Evolutionary conservation across 805 yeast genomes (phyloP), one percentile per base, ranked within the genome.

Genomic region (Citeromyces nyonsensis): DNA sequence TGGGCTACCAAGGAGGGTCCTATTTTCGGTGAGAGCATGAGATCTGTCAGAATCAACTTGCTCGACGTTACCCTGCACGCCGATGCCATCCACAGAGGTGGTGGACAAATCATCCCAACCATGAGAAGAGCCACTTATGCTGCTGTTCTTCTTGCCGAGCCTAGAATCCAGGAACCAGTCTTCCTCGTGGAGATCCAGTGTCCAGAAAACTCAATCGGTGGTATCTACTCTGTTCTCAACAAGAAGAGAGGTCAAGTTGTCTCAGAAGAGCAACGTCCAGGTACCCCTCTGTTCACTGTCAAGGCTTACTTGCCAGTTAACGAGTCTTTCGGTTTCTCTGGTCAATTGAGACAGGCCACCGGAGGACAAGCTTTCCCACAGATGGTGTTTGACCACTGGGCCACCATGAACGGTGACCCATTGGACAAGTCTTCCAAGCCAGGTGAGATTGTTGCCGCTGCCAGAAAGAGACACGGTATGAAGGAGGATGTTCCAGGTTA

Each of bases 331-430:
- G 98, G 98, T 81, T 88, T 88, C 95, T 80, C 95, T 55, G 91
- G 93, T 73, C 95, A 86, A 59, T 80, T 88, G 61, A 84, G 98
- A 77, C 96, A 88, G 73, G 95, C 97, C 60, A 88, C 98, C 59
- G 96, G 95, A 82, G 98, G 98, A 68, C 98, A 88, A 77, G 98
- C 98, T 66, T 88, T 88, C 98, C 98, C 98, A 70, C 97, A 88
- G 73, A 75, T 91, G 94, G 93, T 91, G 66, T 91, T 88, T 69
- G 97, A 91, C 67, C 98, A 88, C 67, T 88, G 97, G 97, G 70
- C 84, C 48, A 65, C 83, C 54, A 69, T 91, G 73, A 57, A 59
- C 50, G 94, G 95, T 66, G 91, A 85, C 66, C 94, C 94, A 61
- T 67, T 80, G 49, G 97, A 88, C 68, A 77, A 86, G 59, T 48